These are phyloP conservation scores for Gossypium ekmanianum DNA, from an alignment of 345 rosid species.

Conservation along the genomic window DNA sequence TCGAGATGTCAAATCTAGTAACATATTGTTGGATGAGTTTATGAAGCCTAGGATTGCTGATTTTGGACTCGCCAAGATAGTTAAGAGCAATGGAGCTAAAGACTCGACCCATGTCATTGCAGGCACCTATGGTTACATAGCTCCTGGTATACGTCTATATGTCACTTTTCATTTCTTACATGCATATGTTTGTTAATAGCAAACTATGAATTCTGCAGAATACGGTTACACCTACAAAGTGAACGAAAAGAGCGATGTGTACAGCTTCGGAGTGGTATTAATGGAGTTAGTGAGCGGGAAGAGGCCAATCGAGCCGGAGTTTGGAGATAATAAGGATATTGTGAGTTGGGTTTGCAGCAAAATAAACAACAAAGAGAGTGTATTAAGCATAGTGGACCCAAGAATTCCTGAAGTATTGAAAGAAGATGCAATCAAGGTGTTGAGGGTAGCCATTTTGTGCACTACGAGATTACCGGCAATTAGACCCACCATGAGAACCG, in stretches of 20 bases:
- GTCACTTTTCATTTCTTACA: neutral
- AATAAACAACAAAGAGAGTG: conserved; percentile 49
- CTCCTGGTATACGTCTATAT: conserved; percentile 59
- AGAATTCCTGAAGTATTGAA: conserved; percentile 46
- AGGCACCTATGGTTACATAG: conserved; percentile 92
- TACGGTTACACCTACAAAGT: conserved; percentile 81
- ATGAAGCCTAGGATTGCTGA: conserved; percentile 90
- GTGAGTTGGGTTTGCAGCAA: conserved; percentile 70
- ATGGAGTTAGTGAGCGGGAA: conserved; percentile 89
- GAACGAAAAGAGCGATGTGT: conserved; percentile 87
- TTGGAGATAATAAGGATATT: conserved; percentile 75
- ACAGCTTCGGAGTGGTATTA: conserved; percentile 91
- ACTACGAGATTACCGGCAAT: conserved; percentile 48
- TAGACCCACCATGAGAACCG: conserved; percentile 84
- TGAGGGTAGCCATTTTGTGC: conserved; percentile 71
- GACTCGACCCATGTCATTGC: conserved; percentile 75
- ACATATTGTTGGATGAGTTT: conserved; percentile 73
- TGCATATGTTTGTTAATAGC: neutral
- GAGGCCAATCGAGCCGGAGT: conserved; percentile 72
- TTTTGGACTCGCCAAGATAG: conserved; percentile 93
- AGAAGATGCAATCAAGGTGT: conserved; percentile 61
- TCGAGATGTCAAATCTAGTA: conserved; percentile 82
- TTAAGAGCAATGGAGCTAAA: conserved; percentile 39
- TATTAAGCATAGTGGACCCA: conserved; percentile 56
- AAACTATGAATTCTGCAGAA: conserved; percentile 40